A percentile compares a stretch with the other conserved stretches of the same genome.
Evolutionary conservation across 2,329 filamentous ascomycete species (phyloP).

Genomic region (Bipolaris gigantea): DNA sequence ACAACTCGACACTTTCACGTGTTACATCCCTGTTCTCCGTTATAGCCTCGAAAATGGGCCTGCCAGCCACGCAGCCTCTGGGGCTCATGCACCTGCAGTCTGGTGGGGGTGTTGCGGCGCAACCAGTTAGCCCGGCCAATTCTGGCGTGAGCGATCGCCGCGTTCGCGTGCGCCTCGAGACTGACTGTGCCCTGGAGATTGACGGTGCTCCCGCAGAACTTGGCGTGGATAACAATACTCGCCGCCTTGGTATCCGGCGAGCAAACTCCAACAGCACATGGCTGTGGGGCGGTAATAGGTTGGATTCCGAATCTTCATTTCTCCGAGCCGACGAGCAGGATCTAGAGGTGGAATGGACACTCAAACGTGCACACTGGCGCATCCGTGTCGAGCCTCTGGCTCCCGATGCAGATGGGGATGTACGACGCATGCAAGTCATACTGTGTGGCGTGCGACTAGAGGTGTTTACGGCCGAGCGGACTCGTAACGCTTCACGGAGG

Average conservation of each 20-base stretch:
- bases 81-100: constrained; percentile 66
- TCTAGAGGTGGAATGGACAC: constrained; percentile 37
- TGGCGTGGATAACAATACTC: constrained; percentile 15
- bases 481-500: constrained; percentile 64
- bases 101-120: constrained; percentile 62
- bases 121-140: constrained; percentile 67
- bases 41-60: constrained; percentile 75
- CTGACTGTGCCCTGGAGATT: constrained; percentile 30
- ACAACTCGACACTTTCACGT: constrained; percentile 68
- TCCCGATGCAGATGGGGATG: constrained; percentile 50
- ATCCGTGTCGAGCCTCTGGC: constrained; percentile 59
- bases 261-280: not conserved
- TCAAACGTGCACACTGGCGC: constrained; percentile 46
- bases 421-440: constrained; percentile 63
- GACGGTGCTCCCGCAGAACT: constrained; percentile 28
- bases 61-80: constrained; percentile 62
- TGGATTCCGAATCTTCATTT: constrained; percentile 2
- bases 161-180: constrained; percentile 51
- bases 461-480: constrained; percentile 65
- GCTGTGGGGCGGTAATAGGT: not conserved
- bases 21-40: constrained; percentile 76
- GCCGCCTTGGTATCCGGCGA: constrained; percentile 22
- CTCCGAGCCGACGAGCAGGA: constrained; percentile 18
- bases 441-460: constrained; percentile 77
- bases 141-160: constrained; percentile 70